phyloP scores from a whole-genome alignment of 805 yeast species.

The Clavispora santaluciae region DNA sequence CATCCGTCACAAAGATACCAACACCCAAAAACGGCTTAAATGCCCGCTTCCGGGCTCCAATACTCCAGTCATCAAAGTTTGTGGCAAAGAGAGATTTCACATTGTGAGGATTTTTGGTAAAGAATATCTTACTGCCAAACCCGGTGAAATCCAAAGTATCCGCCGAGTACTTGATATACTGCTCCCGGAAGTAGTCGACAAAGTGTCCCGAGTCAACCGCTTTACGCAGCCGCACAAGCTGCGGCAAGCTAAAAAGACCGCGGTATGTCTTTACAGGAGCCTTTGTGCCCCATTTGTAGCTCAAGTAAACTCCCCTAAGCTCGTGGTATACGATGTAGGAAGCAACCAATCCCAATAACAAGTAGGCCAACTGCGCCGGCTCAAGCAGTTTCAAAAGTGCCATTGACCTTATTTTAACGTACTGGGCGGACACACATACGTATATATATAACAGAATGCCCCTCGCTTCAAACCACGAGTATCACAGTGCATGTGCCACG shows the following conservation, averaged over 20 bases:
- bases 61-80: constrained; percentile 5
- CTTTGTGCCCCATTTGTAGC: constrained; percentile 7
- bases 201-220: constrained; percentile 3
- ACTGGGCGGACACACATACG: not conserved
- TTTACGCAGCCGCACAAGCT: constrained; percentile 1
- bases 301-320: constrained; percentile 1
- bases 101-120: constrained; percentile 7
- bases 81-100: constrained; percentile 8
- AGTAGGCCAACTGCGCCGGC: not conserved
- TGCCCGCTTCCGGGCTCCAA: constrained; percentile 7
- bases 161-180: constrained; percentile 1
- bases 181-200: constrained; percentile 3
- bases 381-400: not conserved
- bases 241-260: not conserved
- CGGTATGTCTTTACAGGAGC: not conserved
- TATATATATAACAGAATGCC: not conserved
- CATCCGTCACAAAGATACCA: constrained; percentile 11
- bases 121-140: constrained; percentile 1
- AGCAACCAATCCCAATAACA: not conserved
- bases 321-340: not conserved
- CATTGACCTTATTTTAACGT: no score
- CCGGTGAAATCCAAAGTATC: constrained; percentile 4
- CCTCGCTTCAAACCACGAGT: not conserved
- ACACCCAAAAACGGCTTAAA: constrained; percentile 9
- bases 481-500: not conserved